Percentiles rank a stretch among this genome's conserved stretches.
These are phyloP conservation scores for Fulvia fulva DNA, from an alignment of 2,329 filamentous ascomycete genomes.

Conservation along the genomic window DNA sequence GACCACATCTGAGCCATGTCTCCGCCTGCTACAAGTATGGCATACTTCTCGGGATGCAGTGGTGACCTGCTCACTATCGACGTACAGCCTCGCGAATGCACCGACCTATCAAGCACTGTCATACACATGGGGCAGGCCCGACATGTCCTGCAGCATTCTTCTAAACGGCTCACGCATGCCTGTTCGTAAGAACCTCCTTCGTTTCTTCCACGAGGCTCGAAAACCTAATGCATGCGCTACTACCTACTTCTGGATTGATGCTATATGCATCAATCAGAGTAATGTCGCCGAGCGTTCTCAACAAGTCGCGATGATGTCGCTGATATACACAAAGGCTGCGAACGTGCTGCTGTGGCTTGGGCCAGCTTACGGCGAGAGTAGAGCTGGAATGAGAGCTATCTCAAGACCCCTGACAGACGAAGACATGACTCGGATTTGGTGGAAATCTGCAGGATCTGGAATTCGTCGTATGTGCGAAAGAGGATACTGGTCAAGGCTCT, in stretches of 20 bases:
- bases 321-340: conserved; percentile 11
- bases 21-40: neutral
- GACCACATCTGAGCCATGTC: neutral
- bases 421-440: neutral
- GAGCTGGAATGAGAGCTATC: conserved; percentile 5
- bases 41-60: neutral
- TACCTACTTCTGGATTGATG: conserved; percentile 14
- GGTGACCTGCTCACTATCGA: neutral
- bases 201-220: conserved; percentile 7
- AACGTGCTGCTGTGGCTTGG: conserved; percentile 14
- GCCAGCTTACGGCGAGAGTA: conserved; percentile 1
- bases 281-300: conserved; percentile 8
- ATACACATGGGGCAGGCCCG: neutral
- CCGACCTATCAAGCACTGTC: neutral
- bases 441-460: neutral
- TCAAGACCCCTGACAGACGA: neutral
- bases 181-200: conserved; percentile 11
- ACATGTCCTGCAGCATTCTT: neutral
- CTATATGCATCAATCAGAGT: conserved; percentile 14
- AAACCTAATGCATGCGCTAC: neutral
- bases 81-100: conserved; percentile 9
- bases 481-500: conserved; percentile 9
- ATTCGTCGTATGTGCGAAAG: conserved; percentile 1
- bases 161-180: neutral
- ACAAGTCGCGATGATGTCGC: conserved; percentile 11